Evolutionary conservation across 805 yeast species (phyloP).

Genomic region (Pichia exigua): DNA sequence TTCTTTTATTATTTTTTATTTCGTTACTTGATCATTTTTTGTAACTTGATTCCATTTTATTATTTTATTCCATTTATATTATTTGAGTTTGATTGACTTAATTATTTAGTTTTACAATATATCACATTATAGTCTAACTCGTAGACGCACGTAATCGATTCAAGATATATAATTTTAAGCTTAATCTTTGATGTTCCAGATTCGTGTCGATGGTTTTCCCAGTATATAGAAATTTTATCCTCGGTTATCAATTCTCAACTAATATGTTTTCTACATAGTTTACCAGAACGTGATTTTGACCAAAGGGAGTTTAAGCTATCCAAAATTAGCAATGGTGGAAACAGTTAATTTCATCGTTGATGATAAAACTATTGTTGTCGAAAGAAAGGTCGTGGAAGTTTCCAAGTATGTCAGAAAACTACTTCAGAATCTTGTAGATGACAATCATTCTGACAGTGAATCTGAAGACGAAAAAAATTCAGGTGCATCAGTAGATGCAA

Average conservation of each 20-base stretch:
- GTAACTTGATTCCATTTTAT: too few relatives aligned
- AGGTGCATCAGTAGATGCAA: neutral
- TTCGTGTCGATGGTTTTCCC: too few relatives aligned
- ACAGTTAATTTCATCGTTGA: neutral
- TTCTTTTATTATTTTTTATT: neutral
- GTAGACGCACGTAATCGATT: neutral
- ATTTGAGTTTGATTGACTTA: neutral
- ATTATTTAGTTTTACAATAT: neutral
- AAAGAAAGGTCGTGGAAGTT: neutral
- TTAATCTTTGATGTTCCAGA: too few relatives aligned
- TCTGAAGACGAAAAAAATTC: neutral
- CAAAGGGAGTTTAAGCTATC: neutral
- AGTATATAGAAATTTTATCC: too few relatives aligned
- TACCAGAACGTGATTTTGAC: too few relatives aligned
- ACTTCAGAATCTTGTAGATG: neutral
- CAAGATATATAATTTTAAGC: too few relatives aligned
- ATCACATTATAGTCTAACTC: neutral
- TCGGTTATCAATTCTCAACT: too few relatives aligned
- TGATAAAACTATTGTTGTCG: neutral
- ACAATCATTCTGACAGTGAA: neutral
- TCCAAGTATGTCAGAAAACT: neutral
- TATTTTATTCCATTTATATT: too few relatives aligned
- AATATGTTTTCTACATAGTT: too few relatives aligned
- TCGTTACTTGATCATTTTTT: neutral
- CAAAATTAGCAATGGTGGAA: neutral